phyloP scores from a whole-genome alignment of 106 monocot species.

The Platanthera guangdongensis region DNA sequence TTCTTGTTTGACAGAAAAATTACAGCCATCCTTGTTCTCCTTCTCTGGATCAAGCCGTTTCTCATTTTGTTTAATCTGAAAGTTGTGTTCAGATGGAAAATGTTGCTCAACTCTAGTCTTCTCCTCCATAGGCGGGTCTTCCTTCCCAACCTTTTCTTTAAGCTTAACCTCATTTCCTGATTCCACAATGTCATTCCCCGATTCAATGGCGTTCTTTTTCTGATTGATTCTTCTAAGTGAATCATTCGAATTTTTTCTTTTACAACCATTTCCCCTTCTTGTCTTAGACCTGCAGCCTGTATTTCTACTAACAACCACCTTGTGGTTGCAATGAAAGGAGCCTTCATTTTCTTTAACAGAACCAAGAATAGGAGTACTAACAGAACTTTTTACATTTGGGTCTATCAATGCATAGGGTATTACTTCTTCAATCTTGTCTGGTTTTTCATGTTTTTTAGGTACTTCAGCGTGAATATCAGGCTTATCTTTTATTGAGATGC shows the following conservation, averaged over 20 bases:
- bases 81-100: conserved; percentile 7
- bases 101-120: background rate
- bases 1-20: background rate
- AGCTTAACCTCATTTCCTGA: background rate
- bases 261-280: conserved; percentile 4
- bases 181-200: conserved; percentile 4
- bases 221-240: conserved; percentile 10
- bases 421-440: conserved; percentile 3
- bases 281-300: conserved; percentile 15
- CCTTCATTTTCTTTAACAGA: background rate
- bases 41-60: conserved; percentile 45
- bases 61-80: conserved; percentile 12
- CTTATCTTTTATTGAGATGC: conserved; percentile 9
- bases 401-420: conserved; percentile 12
- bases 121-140: conserved; percentile 8
- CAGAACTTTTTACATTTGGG: conserved; percentile 11
- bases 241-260: background rate
- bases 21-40: conserved; percentile 40
- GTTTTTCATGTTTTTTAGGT: conserved; percentile 4
- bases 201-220: conserved; percentile 3
- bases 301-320: conserved; percentile 41
- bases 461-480: conserved; percentile 3
- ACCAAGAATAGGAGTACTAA: conserved; percentile 10
- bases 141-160: conserved; percentile 6
- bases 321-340: conserved; percentile 16